phyloP scores from a whole-genome alignment of 169 alveolate species.

The Plasmodium adleri region DNA sequence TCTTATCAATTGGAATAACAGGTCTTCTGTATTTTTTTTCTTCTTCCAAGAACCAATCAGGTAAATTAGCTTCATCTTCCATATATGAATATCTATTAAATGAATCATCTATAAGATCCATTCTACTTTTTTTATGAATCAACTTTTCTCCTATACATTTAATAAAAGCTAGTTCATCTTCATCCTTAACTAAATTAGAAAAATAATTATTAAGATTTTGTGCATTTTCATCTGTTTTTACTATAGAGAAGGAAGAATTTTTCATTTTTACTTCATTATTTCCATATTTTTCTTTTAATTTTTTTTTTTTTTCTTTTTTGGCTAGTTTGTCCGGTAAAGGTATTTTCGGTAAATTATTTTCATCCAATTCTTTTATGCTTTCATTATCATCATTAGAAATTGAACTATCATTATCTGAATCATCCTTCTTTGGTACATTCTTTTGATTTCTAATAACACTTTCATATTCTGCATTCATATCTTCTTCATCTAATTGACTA shows the following conservation, averaged over 20 bases:
- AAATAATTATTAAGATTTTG: conserved; percentile 50
- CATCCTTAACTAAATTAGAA: conserved; percentile 76
- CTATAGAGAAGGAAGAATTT: conserved; percentile 67
- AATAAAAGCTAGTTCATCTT: conserved; percentile 79
- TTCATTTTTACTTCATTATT: conserved; percentile 65
- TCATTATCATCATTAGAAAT: conserved; percentile 8
- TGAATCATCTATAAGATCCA: conserved; percentile 95
- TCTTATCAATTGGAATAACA: conserved; percentile 96
- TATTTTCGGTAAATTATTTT: conserved; percentile 42
- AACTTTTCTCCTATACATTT: conserved; percentile 81
- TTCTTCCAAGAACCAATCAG: conserved; percentile 98
- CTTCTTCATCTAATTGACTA: conserved; percentile 41
- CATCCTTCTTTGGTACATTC: neutral
- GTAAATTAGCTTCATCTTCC: conserved; percentile 91
- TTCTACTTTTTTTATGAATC: conserved; percentile 92
- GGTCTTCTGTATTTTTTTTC: conserved; percentile 94
- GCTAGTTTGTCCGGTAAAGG: conserved; percentile 75
- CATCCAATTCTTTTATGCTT: conserved; percentile 55
- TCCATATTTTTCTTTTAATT: conserved; percentile 74
- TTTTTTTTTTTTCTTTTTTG: conserved; percentile 61
- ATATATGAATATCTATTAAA: conserved; percentile 95
- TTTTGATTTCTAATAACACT: neutral
- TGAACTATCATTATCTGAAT: neutral
- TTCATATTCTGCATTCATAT: neutral
- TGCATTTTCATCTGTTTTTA: conserved; percentile 53